Evolutionary conservation across 2,329 filamentous ascomycete species (phyloP), one percentile per base, ranked within the genome.

Genomic region (Botrytis sinoallii): DNA sequence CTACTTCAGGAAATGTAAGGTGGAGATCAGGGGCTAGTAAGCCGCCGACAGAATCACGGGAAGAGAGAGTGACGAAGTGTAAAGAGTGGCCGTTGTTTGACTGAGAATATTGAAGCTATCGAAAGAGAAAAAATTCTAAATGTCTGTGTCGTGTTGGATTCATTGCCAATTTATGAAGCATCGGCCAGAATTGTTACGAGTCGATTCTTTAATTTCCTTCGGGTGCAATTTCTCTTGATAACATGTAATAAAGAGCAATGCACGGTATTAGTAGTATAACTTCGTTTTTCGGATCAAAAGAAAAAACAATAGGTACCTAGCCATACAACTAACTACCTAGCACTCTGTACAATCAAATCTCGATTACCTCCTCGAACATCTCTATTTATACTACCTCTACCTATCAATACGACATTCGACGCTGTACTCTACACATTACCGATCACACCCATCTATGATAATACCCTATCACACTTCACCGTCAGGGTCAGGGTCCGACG

Each of bases 11-110:
- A 38, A 61, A 40, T 61, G 22, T 40, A 35, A 40, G 22, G 59
- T 61, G 59, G 59, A 38, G 59, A 61, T 61, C 59, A 61, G 59
- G 59, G 35, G 59, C 59, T 61, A 61, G 35, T 16, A 61, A 61
- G 32, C 32, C 12, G 59, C 25, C 35, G 59, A 61, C 32, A 40
- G 59, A 61, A n/a, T 40, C 16, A 35, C 59, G 59, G 29, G 18
- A 25, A 14, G 20, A 22, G 25, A 14, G 4, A n/a, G 48, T 52
- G 48, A 38, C 29, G 57, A 38, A 35, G 5, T 35, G 20, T 60
- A 14, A 38, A 38, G 32, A 38, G 59, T 38, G 20, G 59, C 32
- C 32, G 59, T 60, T 59, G 32, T 60, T 35, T 25, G 57, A 60
- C 8, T 60, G 32, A 25, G 35, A 61, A 61, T 38, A 16, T 61